Base-by-base conservation (phyloP, 139 green algal genomes). In the Haematococcus sp. region DNA sequence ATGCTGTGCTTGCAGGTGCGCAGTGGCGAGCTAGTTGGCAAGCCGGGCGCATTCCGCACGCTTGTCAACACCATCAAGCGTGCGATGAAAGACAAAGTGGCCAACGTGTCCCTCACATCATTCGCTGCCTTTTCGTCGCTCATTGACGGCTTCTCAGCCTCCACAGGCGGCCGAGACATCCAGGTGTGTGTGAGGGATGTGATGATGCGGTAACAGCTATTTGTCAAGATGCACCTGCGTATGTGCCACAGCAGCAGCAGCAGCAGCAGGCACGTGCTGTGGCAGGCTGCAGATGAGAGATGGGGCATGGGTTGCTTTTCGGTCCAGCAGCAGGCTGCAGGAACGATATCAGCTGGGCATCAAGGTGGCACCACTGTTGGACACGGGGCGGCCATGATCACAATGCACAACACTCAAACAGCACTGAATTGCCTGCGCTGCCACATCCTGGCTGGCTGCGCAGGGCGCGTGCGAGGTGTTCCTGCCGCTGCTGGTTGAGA, bases 401-500 rank as follows among this genome's bases (percentile, higher is more conserved):
- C n/a, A n/a, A n/a, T n/a, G n/a, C n/a, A n/a, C n/a, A n/a, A n/a
- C n/a, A n/a, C n/a, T n/a, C n/a, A n/a, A n/a, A n/a, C n/a, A n/a
- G n/a, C 11, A 11, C 11, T 49, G 40, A 49, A 7, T 19, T 49
- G 40, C 11, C 7, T 49, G 40, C 7, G 40, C 40, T 49, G 40
- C 40, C 11, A 7, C 11, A 7, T 49, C 11, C 40, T 11, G 7
- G 7, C 11, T 61, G 9, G 9, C 20, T 13, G n/a, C 11, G 35
- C 63, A 72, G 66, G 27, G 56, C 27, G n/a, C 40, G n/a, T 70
- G 3, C 79, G 77, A 83, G 71, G 23, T 87, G 27, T 78, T 90
- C 44, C 70, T 95, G 61, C 86, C 91, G 0, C 44, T 87, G 25
- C 84, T 97, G 56, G 71, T 94, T 7, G 91, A 97, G n/a, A 92